Base-by-base conservation (phyloP, 352 stramenopile species). In the Phytophthora foliorum region DNA sequence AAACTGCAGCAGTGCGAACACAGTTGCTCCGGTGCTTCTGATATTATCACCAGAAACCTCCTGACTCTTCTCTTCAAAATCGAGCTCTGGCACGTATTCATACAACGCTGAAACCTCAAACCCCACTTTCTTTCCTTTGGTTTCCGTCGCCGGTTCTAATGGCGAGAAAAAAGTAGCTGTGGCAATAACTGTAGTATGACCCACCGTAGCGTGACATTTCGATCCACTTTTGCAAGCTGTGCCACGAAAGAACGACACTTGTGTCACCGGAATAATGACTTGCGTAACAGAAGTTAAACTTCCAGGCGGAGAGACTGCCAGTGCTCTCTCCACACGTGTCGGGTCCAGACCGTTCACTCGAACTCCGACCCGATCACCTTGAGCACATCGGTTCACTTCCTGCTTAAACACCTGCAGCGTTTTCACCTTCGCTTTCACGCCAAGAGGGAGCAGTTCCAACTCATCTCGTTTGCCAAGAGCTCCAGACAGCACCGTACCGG, bases 351-450 rank as follows among this genome's bases (percentile, higher is more conserved):
- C 83, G 31, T 84, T 84, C 32, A 99, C 89, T 39, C 97, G 98
- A 24, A 99, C 81, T 4, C 94, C 98, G 6, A 98, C 96, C 36
- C 98, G 89, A 84, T 99, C 98, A 3, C 97, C 98, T 75, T 99
- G 94, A 14, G 72, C 72, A 16, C 84, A 93, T 2, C 27, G 24
- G 31, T 81, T 59, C 5, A 99, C 96, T 22, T 89, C 85, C 46
- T 90, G 81, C 71, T 96, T 94, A 77, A 99, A 99, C 84, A 99
- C 98, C 79, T 99, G 98, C 67, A 99, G 92, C 25, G 88, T 98
- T 71, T 99, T 99, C 59, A 99, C 90, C 72, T 98, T 99, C 34
- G 97, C 91, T 57, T 92, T 84, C 2, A 94, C 67, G 19, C 78
- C 74, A 13, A 91, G 58, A 24, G 86, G 86, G 21, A 97, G 89